Evolutionary conservation across 2,329 filamentous ascomycete species (phyloP), one percentile per base, ranked within the genome.

Genomic region (Peltaster fructicola): DNA sequence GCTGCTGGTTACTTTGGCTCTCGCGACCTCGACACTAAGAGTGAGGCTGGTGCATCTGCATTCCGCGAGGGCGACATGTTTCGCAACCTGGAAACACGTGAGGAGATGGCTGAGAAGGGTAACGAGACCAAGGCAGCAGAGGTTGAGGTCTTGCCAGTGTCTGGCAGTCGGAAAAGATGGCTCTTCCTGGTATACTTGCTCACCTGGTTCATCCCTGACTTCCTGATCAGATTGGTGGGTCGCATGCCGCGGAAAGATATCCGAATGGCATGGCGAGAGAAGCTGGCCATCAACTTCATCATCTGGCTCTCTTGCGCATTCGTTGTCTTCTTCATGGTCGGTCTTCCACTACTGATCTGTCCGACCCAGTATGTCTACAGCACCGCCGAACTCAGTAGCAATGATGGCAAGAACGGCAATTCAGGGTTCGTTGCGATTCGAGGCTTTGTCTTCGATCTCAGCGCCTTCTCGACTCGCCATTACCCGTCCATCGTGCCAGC

Each of bases 31-130:
- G 88, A 98, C 46, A 61, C 73, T 6, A 80, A 82, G 20, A 95
- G 88, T 15, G 88, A 98, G 25, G 84, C 85, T 6, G 85, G 84
- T 4, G 76, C 66, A 2, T 93, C 85, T n/a, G 82, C 80, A 5
- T 76, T 92, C 46, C 78, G 84, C 23, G 78, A 68, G 26, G 84
- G 88, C 6, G 88, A 98, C 48, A 92, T 98, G 85, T 98, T 98
- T 63, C 80, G 82, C 44, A 92, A 93, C 42, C 63, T 95, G 6
- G 85, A 95, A 39, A 93, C 85, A 5, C 70, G 81, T 34, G 78
- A 90, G 47, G 79, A 92, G 47, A 81, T 98, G 68, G 80, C 85
- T 1, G 85, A 95, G 53, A 85, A 91, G 38, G 80, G 80, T 32
- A 91, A 92, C 37, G 80, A 91, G 38, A 81, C 85, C 52, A 72